Evolutionary conservation across 2,329 filamentous ascomycete species (phyloP).

Genomic region (Waltergamsia citrina): DNA sequence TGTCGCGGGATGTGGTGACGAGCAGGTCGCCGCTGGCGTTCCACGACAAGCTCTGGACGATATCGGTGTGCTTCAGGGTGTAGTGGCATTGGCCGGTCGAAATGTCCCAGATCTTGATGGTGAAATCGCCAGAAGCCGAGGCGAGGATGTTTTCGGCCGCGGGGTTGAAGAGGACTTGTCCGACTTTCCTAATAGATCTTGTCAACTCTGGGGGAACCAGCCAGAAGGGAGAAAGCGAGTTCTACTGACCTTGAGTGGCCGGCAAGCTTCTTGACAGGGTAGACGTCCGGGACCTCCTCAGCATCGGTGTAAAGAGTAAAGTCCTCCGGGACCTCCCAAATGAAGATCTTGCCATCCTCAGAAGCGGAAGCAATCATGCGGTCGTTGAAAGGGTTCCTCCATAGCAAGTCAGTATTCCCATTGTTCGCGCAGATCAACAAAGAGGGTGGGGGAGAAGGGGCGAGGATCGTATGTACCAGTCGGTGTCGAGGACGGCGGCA

Average conservation of each 20-base stretch:
- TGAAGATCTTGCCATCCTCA: constrained; percentile 92
- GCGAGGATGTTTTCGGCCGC: constrained; percentile 92
- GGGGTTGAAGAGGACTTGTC: constrained; percentile 96
- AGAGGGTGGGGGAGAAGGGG: background rate
- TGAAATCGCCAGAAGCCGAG: constrained; percentile 89
- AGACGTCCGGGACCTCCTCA: constrained; percentile 74
- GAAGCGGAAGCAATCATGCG: constrained; percentile 85
- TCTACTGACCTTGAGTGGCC: constrained; percentile 71
- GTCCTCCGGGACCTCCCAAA: constrained; percentile 87
- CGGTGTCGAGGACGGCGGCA: constrained; percentile 89
- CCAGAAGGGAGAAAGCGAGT: constrained; percentile 3
- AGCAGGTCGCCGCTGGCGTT: constrained; percentile 80
- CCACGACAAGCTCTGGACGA: constrained; percentile 94
- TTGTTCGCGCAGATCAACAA: too few species aligned
- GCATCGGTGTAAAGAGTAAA: constrained; percentile 80
- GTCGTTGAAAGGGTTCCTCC: constrained; percentile 93
- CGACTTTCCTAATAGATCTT: constrained; percentile 98
- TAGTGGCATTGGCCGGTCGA: constrained; percentile 65
- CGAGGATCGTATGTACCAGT: constrained; percentile 57
- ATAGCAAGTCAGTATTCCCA: background rate
- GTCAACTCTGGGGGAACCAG: constrained; percentile 7
- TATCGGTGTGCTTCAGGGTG: constrained; percentile 77
- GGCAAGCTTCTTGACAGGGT: constrained; percentile 69
- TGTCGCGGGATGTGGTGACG: constrained; percentile 91
- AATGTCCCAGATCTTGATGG: constrained; percentile 93